Evolutionary conservation across 116 monocot species (phyloP).

Genomic region (Zostera marina): DNA sequence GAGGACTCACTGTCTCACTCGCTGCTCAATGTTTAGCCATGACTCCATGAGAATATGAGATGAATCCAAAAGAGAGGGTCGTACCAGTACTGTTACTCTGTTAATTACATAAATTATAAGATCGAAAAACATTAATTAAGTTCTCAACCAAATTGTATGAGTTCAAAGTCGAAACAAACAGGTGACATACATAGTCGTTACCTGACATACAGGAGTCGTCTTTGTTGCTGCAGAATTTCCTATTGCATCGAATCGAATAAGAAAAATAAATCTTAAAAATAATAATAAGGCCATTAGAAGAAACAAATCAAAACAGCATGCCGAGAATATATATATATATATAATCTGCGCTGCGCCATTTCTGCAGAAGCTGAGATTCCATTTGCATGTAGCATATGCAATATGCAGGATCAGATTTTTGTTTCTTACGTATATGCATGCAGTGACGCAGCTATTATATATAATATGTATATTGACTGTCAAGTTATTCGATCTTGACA

Average conservation of each 20-base stretch:
- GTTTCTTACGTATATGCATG: neutral
- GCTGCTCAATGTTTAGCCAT: neutral
- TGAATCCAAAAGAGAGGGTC: neutral
- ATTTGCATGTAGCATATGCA: neutral
- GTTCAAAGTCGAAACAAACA: too few relatives aligned
- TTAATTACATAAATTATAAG: neutral
- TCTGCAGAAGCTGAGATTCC: neutral
- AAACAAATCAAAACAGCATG: neutral
- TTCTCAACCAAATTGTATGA: neutral
- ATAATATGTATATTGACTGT: too few relatives aligned
- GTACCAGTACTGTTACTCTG: neutral
- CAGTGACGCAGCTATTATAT: too few relatives aligned
- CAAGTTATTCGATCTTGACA: too few relatives aligned
- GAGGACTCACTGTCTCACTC: too few relatives aligned
- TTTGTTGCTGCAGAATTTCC: too few relatives aligned
- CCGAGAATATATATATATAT: neutral
- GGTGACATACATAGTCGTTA: neutral
- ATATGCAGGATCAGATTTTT: conserved; percentile 1
- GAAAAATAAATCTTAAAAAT: neutral
- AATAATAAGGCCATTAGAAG: neutral
- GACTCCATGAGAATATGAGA: too few relatives aligned
- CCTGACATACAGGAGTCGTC: too few relatives aligned
- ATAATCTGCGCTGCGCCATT: neutral
- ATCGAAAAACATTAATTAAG: conserved; percentile 4
- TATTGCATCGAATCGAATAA: too few relatives aligned